Base-by-base conservation (phyloP, 1,284 basidiomycete species). In the Cutaneotrichosporon sp. region DNA sequence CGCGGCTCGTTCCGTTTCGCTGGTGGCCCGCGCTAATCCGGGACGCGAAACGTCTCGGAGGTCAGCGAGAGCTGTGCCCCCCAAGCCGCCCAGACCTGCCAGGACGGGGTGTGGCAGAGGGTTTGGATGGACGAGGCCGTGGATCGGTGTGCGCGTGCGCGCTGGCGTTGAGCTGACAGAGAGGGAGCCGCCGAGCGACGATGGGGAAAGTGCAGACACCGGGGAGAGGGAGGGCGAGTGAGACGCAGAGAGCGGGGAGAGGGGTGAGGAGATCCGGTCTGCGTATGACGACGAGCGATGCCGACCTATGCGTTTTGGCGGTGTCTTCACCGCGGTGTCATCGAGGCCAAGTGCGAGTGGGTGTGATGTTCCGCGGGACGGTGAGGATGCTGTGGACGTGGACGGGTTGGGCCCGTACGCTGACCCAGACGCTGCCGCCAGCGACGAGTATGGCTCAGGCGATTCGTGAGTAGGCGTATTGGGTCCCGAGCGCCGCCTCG, bases 1-100 rank as follows among this genome's bases (percentile, higher is more conserved):
- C 12, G 46, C 46, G 6, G 42, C 33, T 38, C 66, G 55, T 48
- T 74, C 71, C 14, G 68, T 65, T 48, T 71, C 70, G 31, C 61
- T 65, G n/a, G 70, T 72, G 24, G 70, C 37, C 9, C 70, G 59
- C 34, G 52, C 54, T 14, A 74, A 52, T 12, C 59, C 63, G 2
- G 72, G 72, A 10, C 69, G 54, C n/a, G 62, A 60, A 8, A 64
- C 52, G 52, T 62, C 62, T 17, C 49, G 45, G 7, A 59, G 27
- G 38, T 56, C 54, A 10, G 29, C 10, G 17, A 44, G 42, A 2
- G 29, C 4, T n/a, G 26, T 22, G 29, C 42, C 42, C 19, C 42
- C 27, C 11, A 44, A 19, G 12, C 42, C 42, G 10, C 42, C 42
- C 9, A 44, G 42, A 20, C 42, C 42, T 3, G 42, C 20, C 4